A percentile compares a stretch with the other conserved stretches of the same genome.
Evolutionary conservation across 2,329 filamentous ascomycete species (phyloP).

Genomic region (Neurospora crassa): DNA sequence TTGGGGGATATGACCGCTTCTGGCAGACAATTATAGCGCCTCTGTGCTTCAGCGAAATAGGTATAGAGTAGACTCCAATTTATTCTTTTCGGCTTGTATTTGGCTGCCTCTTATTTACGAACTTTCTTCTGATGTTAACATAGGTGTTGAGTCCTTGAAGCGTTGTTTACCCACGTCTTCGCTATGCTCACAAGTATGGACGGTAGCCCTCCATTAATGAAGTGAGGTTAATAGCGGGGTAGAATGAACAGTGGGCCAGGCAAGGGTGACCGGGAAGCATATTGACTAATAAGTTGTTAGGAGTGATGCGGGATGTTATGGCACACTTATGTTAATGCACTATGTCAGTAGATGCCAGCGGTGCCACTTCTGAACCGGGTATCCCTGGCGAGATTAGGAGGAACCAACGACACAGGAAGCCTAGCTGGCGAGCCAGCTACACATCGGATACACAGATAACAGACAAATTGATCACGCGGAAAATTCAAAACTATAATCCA

Average conservation of each 20-base stretch:
- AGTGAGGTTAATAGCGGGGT: background rate
- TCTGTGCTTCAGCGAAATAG: background rate
- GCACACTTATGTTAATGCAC: background rate
- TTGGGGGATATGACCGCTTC: background rate
- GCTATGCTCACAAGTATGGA: background rate
- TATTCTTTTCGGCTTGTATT: background rate
- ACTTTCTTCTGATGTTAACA: background rate
- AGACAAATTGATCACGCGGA: background rate
- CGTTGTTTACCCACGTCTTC: background rate
- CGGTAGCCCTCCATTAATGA: background rate
- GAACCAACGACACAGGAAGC: background rate
- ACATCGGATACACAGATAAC: background rate
- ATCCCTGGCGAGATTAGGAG: background rate
- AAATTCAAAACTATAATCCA: background rate
- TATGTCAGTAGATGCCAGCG: background rate
- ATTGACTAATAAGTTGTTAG: background rate
- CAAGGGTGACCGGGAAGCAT: background rate
- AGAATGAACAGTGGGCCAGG: background rate
- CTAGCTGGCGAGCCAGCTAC: background rate
- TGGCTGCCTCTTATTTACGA: background rate
- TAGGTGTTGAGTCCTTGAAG: background rate
- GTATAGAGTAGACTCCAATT: background rate
- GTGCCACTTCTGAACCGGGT: background rate
- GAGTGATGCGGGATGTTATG: fast-evolving
- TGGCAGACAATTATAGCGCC: background rate